Conservation (phyloP, 139 green algal genomes). For the Coccomyxa sp. region DNA sequence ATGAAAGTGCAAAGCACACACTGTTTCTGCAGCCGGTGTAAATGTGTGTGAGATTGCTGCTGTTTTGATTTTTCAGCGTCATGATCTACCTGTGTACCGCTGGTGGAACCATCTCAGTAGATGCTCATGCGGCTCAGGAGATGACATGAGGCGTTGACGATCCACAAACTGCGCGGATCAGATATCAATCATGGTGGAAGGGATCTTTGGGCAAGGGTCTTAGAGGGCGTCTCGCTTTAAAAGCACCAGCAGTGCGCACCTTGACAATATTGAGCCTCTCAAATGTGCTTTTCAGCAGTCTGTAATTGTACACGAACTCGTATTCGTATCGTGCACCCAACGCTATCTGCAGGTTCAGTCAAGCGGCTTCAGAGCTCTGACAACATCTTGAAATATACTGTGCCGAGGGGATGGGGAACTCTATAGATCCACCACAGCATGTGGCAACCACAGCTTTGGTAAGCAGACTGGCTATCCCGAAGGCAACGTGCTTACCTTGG, state of each 20-base stretch:
- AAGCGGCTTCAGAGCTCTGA: not conserved
- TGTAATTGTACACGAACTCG: constrained; percentile 3
- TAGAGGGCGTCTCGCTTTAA: not conserved
- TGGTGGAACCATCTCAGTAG: not conserved
- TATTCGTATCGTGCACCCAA: not conserved
- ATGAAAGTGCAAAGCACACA: too few species aligned
- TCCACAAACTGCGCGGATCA: not conserved
- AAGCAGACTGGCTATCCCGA: too few species aligned
- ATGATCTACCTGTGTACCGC: not conserved
- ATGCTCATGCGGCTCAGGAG: not conserved
- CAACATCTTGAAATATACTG: constrained; percentile 3
- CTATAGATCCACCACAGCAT: too few species aligned
- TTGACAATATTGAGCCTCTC: not conserved
- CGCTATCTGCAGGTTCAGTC: not conserved
- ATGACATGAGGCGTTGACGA: not conserved
- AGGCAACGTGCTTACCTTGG: not conserved
- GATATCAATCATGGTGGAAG: not conserved
- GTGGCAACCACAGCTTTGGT: too few species aligned
- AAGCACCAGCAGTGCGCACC: not conserved
- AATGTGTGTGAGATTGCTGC: too few species aligned
- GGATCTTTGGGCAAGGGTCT: not conserved
- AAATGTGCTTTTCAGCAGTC: not conserved
- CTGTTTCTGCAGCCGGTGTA: too few species aligned
- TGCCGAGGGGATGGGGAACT: too few species aligned
- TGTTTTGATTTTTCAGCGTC: too few species aligned